Evolutionary conservation across 106 monocot genomes (phyloP).

Genomic region (Posidonia australis): DNA sequence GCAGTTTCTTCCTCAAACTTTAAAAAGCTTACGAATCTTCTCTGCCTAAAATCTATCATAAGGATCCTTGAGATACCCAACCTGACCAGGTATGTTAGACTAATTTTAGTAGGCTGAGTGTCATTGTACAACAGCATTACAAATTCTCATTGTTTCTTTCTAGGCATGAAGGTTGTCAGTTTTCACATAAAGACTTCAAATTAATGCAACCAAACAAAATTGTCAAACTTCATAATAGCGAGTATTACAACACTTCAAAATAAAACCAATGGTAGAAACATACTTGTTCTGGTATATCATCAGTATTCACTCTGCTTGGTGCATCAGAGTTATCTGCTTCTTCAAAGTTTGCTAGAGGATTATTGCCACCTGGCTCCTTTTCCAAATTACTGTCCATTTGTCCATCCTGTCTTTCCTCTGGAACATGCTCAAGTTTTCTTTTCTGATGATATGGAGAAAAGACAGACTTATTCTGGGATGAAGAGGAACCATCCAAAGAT

Average conservation of each 20-base stretch:
- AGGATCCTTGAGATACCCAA: too few species aligned
- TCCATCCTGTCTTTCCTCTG: slow-evolving; percentile 10
- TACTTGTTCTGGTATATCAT: slow-evolving; percentile 6
- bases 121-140: too few species aligned
- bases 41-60: not conserved
- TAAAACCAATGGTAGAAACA: slow-evolving; percentile 6
- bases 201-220: not conserved
- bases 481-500: slow-evolving; percentile 5
- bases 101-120: too few species aligned
- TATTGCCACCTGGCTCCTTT: not conserved
- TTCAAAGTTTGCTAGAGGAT: not conserved
- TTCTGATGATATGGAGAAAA: slow-evolving; percentile 16
- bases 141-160: not conserved
- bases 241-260: not conserved
- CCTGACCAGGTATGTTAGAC: too few species aligned
- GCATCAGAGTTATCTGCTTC: not conserved
- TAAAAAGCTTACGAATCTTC: too few species aligned
- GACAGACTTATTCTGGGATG: slow-evolving; percentile 6
- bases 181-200: not conserved
- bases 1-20: too few species aligned
- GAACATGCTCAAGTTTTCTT: slow-evolving; percentile 12
- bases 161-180: not conserved
- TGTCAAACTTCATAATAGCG: not conserved
- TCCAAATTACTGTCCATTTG: not conserved
- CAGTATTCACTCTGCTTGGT: slow-evolving; percentile 1